A percentile compares a stretch with the other conserved stretches of the same genome.
Evolutionary conservation across 345 rosid species (phyloP).

Genomic region (Eucalyptus pauciflora): DNA sequence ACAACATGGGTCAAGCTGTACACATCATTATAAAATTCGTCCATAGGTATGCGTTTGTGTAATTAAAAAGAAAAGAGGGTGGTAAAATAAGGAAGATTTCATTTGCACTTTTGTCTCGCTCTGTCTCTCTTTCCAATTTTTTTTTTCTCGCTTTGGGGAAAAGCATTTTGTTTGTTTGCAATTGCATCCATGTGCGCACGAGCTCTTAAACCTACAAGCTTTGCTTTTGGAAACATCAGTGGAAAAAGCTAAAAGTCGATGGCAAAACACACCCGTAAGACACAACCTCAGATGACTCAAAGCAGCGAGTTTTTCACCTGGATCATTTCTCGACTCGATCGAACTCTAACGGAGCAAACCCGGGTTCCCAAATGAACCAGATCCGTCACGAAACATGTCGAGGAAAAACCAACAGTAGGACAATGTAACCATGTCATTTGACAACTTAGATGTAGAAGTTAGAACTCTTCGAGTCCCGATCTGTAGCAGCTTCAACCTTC

Average conservation of each 20-base stretch:
- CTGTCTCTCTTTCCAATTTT: not conserved
- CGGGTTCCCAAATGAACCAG: not conserved
- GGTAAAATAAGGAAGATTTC: not conserved
- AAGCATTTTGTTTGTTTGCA: not conserved
- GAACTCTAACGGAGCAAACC: not conserved
- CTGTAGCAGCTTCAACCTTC: not conserved
- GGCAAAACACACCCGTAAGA: not conserved
- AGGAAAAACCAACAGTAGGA: not conserved
- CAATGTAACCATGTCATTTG: not conserved
- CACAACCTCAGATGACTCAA: not conserved
- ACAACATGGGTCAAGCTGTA: not conserved
- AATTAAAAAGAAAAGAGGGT: not conserved
- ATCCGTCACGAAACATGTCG: not conserved
- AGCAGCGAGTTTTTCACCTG: not conserved
- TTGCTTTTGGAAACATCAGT: not conserved
- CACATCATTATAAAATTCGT: not conserved
- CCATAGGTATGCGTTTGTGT: not conserved
- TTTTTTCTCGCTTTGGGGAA: not conserved
- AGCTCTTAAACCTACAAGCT: not conserved
- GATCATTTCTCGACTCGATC: not conserved
- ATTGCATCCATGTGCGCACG: not conserved
- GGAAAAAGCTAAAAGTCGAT: not conserved
- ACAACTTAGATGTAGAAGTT: not conserved
- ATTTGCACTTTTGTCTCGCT: not conserved
- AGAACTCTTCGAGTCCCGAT: not conserved